Base-by-base conservation (phyloP, 352 stramenopile species). In the Thalassiosira allenii region DNA sequence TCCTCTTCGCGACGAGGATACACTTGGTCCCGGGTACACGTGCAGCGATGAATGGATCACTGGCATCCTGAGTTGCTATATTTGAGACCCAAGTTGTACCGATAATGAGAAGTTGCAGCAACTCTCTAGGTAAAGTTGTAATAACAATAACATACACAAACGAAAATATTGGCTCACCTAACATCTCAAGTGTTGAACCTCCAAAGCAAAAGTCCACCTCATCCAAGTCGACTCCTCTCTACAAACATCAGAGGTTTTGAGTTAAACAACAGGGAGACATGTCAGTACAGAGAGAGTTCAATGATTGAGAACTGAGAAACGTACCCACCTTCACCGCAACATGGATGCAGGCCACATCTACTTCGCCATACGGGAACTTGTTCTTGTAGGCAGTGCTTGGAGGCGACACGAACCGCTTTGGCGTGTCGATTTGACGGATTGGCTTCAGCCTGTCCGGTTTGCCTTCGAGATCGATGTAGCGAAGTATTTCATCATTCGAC, bases 121-220 rank as follows among this genome's bases (percentile, higher is more conserved):
- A n/a, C n/a, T n/a, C n/a, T n/a, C n/a, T n/a, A n/a, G n/a, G n/a
- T n/a, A n/a, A n/a, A n/a, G n/a, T n/a, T n/a, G n/a, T n/a, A n/a
- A n/a, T n/a, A n/a, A n/a, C n/a, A n/a, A n/a, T n/a, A n/a, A n/a
- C n/a, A n/a, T n/a, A n/a, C n/a, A 51, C 49, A 44, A 44, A 14
- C 14, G 37, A 44, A 44, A 44, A 44, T 44, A n/a, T n/a, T n/a
- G n/a, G n/a, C 37, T 73, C 33, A 34, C 30, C 77, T 27, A 89
- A 52, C 61, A 87, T 76, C 8, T 84, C 49, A 29, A 89, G 63
- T n/a, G 82, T 87, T 49, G 82, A 89, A 23, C 82, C 82, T 23
- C 82, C 82, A 73, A 89, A 87, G 25, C 61, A 74, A 74, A 89
- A 89, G 51, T 89, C 82, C 25, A 87, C 53, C 8, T 75, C 25